Conservation (phyloP, 305 asterid genomes). For the Euphrasia arctica region DNA sequence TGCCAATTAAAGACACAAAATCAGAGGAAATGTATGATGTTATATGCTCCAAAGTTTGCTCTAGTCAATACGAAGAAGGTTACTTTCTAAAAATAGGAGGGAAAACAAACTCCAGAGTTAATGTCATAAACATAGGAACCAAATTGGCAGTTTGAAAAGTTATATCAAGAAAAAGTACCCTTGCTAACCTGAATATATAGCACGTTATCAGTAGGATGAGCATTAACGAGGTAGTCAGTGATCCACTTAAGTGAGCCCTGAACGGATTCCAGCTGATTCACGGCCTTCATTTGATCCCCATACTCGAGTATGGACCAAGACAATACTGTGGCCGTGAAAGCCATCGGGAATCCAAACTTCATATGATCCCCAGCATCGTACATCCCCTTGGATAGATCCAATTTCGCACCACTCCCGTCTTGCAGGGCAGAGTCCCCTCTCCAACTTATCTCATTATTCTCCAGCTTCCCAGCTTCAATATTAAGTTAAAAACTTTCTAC, state of each 20-base stretch:
- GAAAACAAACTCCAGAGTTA: background rate
- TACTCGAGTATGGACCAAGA: slow-evolving; percentile 96
- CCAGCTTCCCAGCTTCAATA: slow-evolving; percentile 85
- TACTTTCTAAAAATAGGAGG: slow-evolving; percentile 2
- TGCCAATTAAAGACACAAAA: background rate
- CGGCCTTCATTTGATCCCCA: slow-evolving; percentile 85
- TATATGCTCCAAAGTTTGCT: background rate
- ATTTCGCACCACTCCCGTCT: slow-evolving; percentile 64
- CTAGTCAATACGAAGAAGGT: slow-evolving; percentile 3
- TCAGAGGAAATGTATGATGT: background rate
- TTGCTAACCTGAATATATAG: slow-evolving; percentile 71
- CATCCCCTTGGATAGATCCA: slow-evolving; percentile 97
- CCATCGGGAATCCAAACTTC: slow-evolving; percentile 96
- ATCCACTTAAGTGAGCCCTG: slow-evolving; percentile 82
- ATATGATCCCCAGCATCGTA: slow-evolving; percentile 93
- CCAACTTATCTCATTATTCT: slow-evolving; percentile 59
- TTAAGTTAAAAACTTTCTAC: slow-evolving; percentile 15
- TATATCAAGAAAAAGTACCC: background rate
- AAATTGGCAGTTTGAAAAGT: background rate
- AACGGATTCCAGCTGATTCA: slow-evolving; percentile 60
- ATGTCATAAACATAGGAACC: slow-evolving; percentile 8
- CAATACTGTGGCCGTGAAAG: slow-evolving; percentile 86
- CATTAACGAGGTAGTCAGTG: slow-evolving; percentile 69
- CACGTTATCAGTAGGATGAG: slow-evolving; percentile 75
- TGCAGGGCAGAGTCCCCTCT: slow-evolving; percentile 82